Evolutionary conservation across 2,329 filamentous ascomycete species (phyloP).

Genomic region (Aspergillus udagawae): DNA sequence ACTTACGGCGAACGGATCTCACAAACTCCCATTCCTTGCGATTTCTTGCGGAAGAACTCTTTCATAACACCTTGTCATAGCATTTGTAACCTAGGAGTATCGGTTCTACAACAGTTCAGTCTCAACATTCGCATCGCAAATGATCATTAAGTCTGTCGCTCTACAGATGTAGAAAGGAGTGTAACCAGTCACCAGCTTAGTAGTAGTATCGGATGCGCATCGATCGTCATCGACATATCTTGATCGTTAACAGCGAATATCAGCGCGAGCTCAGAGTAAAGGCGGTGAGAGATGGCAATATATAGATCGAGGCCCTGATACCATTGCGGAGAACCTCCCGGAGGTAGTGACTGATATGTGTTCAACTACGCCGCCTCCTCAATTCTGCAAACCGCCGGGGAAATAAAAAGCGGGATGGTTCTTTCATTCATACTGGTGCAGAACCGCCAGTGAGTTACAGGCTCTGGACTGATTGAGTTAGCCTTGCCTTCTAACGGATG

Average conservation of each 20-base stretch:
- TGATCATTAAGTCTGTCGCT: not conserved
- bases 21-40: not conserved
- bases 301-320: slow-evolving; percentile 21
- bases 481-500: slow-evolving; percentile 18
- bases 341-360: slow-evolving; percentile 6
- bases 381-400: slow-evolving; percentile 2
- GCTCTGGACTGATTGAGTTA: not conserved
- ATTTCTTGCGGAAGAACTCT: not conserved
- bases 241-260: slow-evolving; percentile 2
- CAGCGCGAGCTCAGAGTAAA: not conserved
- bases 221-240: not conserved
- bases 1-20: not conserved
- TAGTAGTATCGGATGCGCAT: not conserved
- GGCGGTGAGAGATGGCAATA: slow-evolving; percentile 30
- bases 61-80: not conserved
- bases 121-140: not conserved
- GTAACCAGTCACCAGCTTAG: not conserved
- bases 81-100: not conserved
- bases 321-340: slow-evolving; percentile 21
- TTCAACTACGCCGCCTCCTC: slow-evolving; percentile 15
- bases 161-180: not conserved
- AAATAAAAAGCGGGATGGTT: slow-evolving; percentile 44
- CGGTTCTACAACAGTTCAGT: not conserved
- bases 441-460: slow-evolving; percentile 68
- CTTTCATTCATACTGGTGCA: slow-evolving; percentile 88